Evolutionary conservation across 768 basidiomycete species (phyloP).

Genomic region (Auriscalpium microsporum): DNA sequence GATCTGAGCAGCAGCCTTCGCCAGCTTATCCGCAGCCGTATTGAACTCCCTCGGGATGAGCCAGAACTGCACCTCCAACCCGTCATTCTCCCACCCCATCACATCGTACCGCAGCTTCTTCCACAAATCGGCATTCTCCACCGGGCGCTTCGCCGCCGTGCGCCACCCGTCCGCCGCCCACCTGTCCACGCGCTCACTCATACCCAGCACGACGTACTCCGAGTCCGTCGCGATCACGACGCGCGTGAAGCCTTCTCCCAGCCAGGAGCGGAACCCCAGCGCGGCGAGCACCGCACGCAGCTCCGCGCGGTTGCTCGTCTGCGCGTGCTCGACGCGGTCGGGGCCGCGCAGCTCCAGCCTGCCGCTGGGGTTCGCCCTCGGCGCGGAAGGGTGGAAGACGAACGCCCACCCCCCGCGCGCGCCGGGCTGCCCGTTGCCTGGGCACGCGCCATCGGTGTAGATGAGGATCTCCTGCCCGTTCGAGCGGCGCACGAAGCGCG

Average conservation of each 20-base stretch:
- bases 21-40: conserved; percentile 13
- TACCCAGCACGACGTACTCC: conserved; percentile 24
- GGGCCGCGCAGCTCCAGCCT: background rate
- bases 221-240: conserved; percentile 26
- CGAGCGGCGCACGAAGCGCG: conserved; percentile 3
- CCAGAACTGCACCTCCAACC: conserved; percentile 18
- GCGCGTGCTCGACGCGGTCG: conserved; percentile 2
- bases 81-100: conserved; percentile 12
- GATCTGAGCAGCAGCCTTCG: conserved; percentile 9
- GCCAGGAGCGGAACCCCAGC: conserved; percentile 19
- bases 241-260: conserved; percentile 20
- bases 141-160: conserved; percentile 11
- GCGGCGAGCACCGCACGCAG: conserved; percentile 24
- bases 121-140: conserved; percentile 22
- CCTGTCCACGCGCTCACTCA: conserved; percentile 14
- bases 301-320: conserved; percentile 29
- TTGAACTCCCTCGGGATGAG: conserved; percentile 17
- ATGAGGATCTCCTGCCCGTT: conserved; percentile 3
- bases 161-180: conserved; percentile 21
- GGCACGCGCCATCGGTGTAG: background rate
- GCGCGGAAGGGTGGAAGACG: background rate
- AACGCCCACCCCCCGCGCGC: background rate
- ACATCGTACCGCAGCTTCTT: conserved; percentile 13
- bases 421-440: background rate
- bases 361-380: background rate